phyloP scores from a whole-genome alignment of 768 basidiomycete species.

The Clathrus columnatus region DNA sequence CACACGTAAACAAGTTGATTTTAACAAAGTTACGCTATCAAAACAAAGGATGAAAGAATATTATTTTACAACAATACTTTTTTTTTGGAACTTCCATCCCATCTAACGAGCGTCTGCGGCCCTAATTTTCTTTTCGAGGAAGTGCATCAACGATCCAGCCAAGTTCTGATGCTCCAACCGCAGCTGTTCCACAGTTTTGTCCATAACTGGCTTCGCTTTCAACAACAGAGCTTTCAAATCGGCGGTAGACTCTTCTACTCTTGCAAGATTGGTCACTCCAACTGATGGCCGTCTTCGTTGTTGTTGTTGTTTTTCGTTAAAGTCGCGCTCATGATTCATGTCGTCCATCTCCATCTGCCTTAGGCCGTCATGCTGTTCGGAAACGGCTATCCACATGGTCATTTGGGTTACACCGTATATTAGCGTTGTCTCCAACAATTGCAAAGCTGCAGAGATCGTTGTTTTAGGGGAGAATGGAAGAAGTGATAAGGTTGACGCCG shows the following conservation, averaged over 20 bases:
- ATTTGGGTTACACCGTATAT: conserved; percentile 71
- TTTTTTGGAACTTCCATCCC: no score
- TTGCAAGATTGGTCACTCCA: conserved; percentile 53
- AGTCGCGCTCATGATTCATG: conserved; percentile 16
- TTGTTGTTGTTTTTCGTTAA: conserved; percentile 34
- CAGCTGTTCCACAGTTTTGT: conserved; percentile 27
- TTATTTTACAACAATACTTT: no score
- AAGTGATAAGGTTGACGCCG: conserved; percentile 22
- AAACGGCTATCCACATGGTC: conserved; percentile 68
- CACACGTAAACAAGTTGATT: conserved; percentile 44
- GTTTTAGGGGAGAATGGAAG: conserved; percentile 20
- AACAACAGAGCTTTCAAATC: conserved; percentile 60
- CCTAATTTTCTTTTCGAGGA: conserved; percentile 6
- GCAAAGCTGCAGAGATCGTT: conserved; percentile 47
- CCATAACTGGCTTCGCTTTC: conserved; percentile 55
- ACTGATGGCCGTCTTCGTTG: conserved; percentile 33
- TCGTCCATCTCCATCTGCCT: conserved; percentile 41
- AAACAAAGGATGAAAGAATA: neutral
- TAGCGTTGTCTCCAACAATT: conserved; percentile 58
- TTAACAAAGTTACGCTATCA: conserved; percentile 15
- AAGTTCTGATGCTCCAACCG: neutral
- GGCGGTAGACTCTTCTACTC: conserved; percentile 67
- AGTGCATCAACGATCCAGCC: neutral
- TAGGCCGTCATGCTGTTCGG: conserved; percentile 32
- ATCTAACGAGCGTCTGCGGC: no score